A percentile compares a stretch with the other conserved stretches of the same genome.
These are phyloP conservation scores for Phytophthora sp. DNA, from an alignment of 352 stramenopile genomes.

Conservation along the genomic window DNA sequence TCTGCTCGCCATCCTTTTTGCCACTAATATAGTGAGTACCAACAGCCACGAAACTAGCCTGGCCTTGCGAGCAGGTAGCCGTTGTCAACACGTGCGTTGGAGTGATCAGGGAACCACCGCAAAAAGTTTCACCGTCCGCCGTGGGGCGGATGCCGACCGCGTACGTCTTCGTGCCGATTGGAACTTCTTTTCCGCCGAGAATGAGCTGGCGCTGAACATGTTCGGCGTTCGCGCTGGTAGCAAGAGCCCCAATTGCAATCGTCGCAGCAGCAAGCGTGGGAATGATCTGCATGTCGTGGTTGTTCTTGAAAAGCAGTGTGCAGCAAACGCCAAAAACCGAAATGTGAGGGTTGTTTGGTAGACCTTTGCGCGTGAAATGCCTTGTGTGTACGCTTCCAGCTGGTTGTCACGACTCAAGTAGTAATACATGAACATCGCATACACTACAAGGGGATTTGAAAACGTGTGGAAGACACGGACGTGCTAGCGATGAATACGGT, in stretches of 20 bases:
- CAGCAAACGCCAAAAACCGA: slow-evolving; percentile 14
- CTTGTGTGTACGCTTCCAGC: too few relatives aligned
- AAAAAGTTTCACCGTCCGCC: slow-evolving; percentile 14
- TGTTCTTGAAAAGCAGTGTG: slow-evolving; percentile 10
- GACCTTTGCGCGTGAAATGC: too few relatives aligned
- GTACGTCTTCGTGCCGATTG: slow-evolving; percentile 42
- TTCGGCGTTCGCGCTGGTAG: background rate
- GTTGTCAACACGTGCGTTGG: slow-evolving; percentile 15
- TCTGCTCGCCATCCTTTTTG: slow-evolving; percentile 23
- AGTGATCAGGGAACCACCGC: slow-evolving; percentile 13
- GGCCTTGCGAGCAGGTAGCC: background rate
- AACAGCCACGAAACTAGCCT: slow-evolving; percentile 9
- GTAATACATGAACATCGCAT: too few relatives aligned
- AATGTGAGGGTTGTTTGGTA: too few relatives aligned
- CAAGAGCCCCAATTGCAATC: background rate
- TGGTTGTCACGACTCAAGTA: too few relatives aligned
- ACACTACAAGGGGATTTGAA: slow-evolving; percentile 13
- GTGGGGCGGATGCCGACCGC: slow-evolving; percentile 19
- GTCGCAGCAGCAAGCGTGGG: slow-evolving; percentile 9
- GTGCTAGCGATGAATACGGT: too few relatives aligned
- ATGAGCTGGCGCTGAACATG: slow-evolving; percentile 26
- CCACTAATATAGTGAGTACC: slow-evolving; percentile 24
- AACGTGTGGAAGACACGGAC: too few relatives aligned
- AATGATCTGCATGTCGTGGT: slow-evolving; percentile 13
- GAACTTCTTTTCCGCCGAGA: slow-evolving; percentile 39